Evolutionary conservation across 2,329 filamentous ascomycete genomes (phyloP), one percentile per base, ranked within the genome.

Genomic region (Botrytis fabae): DNA sequence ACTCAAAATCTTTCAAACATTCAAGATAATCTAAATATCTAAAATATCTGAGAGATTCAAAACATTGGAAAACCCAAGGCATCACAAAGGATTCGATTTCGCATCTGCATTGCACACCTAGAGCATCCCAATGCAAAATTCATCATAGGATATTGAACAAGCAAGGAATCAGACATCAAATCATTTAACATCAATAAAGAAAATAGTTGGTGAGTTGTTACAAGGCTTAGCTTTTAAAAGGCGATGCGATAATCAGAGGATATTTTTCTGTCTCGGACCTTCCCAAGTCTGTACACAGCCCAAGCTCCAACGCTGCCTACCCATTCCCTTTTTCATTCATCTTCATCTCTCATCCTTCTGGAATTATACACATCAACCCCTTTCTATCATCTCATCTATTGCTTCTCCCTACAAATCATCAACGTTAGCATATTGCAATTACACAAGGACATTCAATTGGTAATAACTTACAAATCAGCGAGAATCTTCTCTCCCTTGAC

Each of bases 401-500:
- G 69, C 70, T 76, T 76, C 70, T 76, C 75, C 48, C 68, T 70
- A 22, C 42, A 60, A 54, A 40, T 22, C 18, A 46, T 25, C 3
- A 9, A 46, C n/a, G 32, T 73, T 65, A 71, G 51, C 25, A 38
- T 35, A 22, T n/a, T 28, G 12, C 20, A 10, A 59, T 16, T n/a
- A 61, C 18, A 57, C 16, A 20, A 40, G 8, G 3, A 44, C 20
- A n/a, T 32, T 28, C n/a, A 44, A 25, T 4, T 18, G 20, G 7
- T 22, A 40, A 59, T 40, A 32, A 69, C 74, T 76, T 75, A 75
- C 69, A 98, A 89, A 81, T 98, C 96, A 81, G 96, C 95, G 84
- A 99, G 88, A 89, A 99, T 98, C 94, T 98, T 97, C 91, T 98
- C 95, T 88, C 95, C 96, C 94, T 99, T 99, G 82, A 89, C 91